phyloP scores from a whole-genome alignment of 1,284 basidiomycete genomes.

The Fomitopsis palustris region DNA sequence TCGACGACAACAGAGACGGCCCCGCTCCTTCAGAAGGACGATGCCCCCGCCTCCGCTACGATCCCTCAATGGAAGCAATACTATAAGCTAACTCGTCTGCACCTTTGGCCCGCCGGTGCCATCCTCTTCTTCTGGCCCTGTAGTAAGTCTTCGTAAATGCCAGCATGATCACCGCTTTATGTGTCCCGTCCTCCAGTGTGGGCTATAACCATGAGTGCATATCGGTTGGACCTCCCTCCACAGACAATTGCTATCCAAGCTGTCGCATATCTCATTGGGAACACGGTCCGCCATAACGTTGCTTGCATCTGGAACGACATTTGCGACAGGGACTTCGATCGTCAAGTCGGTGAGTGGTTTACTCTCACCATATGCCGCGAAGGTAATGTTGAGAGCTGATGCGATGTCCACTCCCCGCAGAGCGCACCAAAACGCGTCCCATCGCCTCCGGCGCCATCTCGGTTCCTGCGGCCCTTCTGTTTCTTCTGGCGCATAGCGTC shows the following conservation, averaged over 20 bases:
- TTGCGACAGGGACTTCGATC: conserved; percentile 36
- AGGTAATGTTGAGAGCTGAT: not conserved
- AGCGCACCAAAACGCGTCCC: conserved; percentile 18
- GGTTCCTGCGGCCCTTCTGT: not conserved
- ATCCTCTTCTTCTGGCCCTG: conserved; percentile 32
- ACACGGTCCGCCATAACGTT: conserved; percentile 28
- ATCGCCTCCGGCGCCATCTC: conserved; percentile 7
- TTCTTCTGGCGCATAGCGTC: conserved; percentile 2
- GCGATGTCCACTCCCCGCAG: conserved; percentile 6
- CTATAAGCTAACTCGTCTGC: conserved; percentile 26
- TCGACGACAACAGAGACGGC: not conserved
- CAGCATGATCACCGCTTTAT: not conserved
- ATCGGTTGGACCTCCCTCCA: conserved; percentile 13
- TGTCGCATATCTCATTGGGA: conserved; percentile 19
- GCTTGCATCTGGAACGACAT: conserved; percentile 37
- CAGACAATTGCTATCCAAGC: conserved; percentile 14
- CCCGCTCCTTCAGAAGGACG: not conserved
- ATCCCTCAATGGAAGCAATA: conserved; percentile 2
- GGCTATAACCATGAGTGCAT: conserved; percentile 25
- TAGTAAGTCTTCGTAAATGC: conserved; percentile 15
- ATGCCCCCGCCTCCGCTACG: not conserved
- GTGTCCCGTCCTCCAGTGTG: conserved; percentile 14
- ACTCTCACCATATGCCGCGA: not conserved
- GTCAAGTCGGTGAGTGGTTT: conserved; percentile 28
- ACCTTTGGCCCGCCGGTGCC: conserved; percentile 29